Evolutionary conservation across 2,329 filamentous ascomycete genomes (phyloP).

Genomic region (Ceratocystis cacaofunesta): DNA sequence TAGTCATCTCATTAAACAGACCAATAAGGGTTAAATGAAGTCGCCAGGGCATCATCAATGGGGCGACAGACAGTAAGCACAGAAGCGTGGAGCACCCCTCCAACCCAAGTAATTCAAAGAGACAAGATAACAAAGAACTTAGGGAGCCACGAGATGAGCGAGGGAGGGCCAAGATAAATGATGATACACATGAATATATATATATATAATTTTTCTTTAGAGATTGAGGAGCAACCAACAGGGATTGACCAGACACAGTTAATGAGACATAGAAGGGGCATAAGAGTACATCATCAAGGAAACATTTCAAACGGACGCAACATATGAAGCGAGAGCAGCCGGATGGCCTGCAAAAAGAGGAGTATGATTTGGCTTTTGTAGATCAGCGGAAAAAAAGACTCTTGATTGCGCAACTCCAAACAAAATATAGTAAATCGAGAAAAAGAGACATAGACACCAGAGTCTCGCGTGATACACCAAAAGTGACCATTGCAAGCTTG

Average conservation of each 20-base stretch:
- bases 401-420: not conserved
- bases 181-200: not conserved
- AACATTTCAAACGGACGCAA: not conserved
- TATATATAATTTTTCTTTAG: too few species aligned
- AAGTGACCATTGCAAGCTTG: not conserved
- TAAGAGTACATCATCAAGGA: conserved; percentile 1
- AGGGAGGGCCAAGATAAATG: not conserved
- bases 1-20: too few species aligned
- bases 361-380: not conserved
- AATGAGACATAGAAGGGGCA: not conserved
- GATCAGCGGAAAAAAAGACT: not conserved
- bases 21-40: too few species aligned
- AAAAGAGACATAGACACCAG: not conserved
- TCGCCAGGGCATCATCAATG: too few species aligned
- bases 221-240: not conserved
- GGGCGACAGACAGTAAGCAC: too few species aligned
- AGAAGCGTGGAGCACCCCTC: too few species aligned
- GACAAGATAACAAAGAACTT: not conserved
- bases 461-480: not conserved
- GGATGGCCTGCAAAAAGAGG: not conserved
- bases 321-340: not conserved
- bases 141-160: not conserved
- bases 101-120: too few species aligned
- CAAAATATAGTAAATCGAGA: not conserved
- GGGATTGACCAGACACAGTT: not conserved